phyloP scores from a whole-genome alignment of 2,329 filamentous ascomycete species.

The Pseudopyrenochaeta lycopersici region DNA sequence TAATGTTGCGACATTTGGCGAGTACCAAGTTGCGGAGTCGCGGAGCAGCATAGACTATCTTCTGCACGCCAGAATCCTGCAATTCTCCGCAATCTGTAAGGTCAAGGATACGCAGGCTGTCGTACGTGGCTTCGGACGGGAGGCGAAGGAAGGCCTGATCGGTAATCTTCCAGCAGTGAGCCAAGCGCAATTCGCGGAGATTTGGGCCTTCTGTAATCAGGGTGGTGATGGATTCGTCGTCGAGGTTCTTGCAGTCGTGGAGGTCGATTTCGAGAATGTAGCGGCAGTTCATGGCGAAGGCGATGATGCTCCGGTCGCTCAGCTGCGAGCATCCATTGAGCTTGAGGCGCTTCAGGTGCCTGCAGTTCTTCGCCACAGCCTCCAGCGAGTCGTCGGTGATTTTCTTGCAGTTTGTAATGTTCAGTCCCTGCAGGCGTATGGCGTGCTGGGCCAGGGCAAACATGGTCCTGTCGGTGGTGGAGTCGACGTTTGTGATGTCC shows the following conservation, averaged over 20 bases:
- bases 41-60: constrained; percentile 86
- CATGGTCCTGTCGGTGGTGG: constrained; percentile 85
- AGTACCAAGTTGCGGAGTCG: constrained; percentile 91
- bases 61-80: constrained; percentile 86
- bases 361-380: constrained; percentile 80
- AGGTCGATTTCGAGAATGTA: constrained; percentile 97
- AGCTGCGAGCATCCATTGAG: constrained; percentile 90
- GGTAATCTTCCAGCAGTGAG: constrained; percentile 83
- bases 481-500: constrained; percentile 83
- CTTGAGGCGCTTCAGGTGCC: constrained; percentile 91
- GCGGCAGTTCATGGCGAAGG: constrained; percentile 86
- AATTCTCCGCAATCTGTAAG: constrained; percentile 87
- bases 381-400: constrained; percentile 89
- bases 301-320: constrained; percentile 80
- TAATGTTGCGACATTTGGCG: constrained; percentile 92
- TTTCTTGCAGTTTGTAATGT: constrained; percentile 85
- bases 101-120: constrained; percentile 91
- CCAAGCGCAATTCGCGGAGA: constrained; percentile 88
- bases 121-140: constrained; percentile 74
- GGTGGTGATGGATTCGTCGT: constrained; percentile 82
- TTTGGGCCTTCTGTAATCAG: constrained; percentile 81
- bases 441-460: constrained; percentile 82
- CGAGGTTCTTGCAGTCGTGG: constrained; percentile 82
- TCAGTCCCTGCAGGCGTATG: constrained; percentile 85
- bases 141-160: constrained; percentile 88